phyloP scores from a whole-genome alignment of 768 basidiomycete species.

The Boletus reticulatus region DNA sequence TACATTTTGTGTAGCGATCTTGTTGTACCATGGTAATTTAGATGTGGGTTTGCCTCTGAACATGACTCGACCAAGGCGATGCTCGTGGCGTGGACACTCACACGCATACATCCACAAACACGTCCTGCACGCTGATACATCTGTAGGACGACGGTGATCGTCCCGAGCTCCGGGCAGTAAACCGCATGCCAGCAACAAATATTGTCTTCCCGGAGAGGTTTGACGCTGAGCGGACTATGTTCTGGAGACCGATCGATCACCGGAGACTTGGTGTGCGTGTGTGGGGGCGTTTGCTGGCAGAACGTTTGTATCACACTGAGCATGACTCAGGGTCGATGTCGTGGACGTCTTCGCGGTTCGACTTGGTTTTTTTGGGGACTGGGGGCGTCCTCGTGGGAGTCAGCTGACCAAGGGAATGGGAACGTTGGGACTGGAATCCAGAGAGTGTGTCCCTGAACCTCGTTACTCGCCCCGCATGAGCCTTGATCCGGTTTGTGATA shows the following conservation, averaged over 20 bases:
- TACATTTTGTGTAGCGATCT: slow-evolving; percentile 1
- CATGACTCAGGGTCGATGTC: slow-evolving; percentile 7
- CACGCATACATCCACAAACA: slow-evolving; percentile 10
- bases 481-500: slow-evolving; percentile 10
- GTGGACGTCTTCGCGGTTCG: background rate
- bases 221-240: background rate
- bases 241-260: slow-evolving; percentile 2
- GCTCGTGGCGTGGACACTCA: background rate
- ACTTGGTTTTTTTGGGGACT: background rate
- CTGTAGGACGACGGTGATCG: background rate
- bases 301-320: background rate
- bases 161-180: background rate
- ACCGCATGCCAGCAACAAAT: slow-evolving; percentile 9
- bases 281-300: background rate
- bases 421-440: background rate
- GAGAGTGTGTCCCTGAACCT: slow-evolving; percentile 8
- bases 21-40: slow-evolving; percentile 14
- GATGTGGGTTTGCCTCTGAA: too few species aligned
- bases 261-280: background rate
- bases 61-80: too few species aligned
- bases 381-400: slow-evolving; percentile 10
- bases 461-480: background rate
- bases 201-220: background rate
- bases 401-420: background rate
- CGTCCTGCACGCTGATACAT: background rate